Conservation (phyloP, 805 yeast species). For the Yueomyces sp. region DNA sequence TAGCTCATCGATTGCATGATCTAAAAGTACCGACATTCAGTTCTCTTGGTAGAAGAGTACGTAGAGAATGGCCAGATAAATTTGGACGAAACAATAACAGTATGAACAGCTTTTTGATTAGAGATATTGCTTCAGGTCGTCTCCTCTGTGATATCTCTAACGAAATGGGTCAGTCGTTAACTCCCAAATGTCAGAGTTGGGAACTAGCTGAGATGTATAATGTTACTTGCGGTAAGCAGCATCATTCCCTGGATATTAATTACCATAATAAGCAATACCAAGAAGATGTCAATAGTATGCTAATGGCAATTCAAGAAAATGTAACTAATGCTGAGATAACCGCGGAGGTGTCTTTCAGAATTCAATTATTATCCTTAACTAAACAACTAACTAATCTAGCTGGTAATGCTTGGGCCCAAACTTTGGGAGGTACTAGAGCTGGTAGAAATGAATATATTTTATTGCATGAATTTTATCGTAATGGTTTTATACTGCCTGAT, state of each 20-base stretch:
- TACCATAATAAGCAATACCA: conserved; percentile 50
- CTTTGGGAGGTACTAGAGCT: conserved; percentile 88
- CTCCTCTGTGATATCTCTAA: conserved; percentile 85
- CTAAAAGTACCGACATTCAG: conserved; percentile 66
- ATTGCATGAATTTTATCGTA: conserved; percentile 76
- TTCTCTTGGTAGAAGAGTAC: conserved; percentile 66
- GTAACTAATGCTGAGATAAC: conserved; percentile 52
- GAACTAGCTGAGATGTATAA: conserved; percentile 84
- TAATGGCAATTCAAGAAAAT: conserved; percentile 61
- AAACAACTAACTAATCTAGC: conserved; percentile 87
- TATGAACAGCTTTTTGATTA: conserved; percentile 40
- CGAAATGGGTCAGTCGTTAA: conserved; percentile 87
- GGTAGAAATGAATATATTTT: conserved; percentile 91
- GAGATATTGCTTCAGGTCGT: conserved; percentile 74
- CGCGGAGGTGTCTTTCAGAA: conserved; percentile 66
- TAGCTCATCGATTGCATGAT: conserved; percentile 71
- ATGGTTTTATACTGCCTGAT: conserved; percentile 80
- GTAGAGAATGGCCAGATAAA: conserved; percentile 66
- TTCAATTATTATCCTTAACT: conserved; percentile 78
- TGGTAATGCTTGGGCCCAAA: conserved; percentile 95
- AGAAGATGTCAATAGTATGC: conserved; percentile 52
- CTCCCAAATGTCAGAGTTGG: conserved; percentile 90
- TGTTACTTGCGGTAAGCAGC: conserved; percentile 55
- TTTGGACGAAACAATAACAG: conserved; percentile 42
- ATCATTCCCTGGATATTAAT: conserved; percentile 57